Evolutionary conservation across 805 yeast genomes (phyloP), one percentile per base, ranked within the genome.

Genomic region (Cyberlindnera mississippiensis): DNA sequence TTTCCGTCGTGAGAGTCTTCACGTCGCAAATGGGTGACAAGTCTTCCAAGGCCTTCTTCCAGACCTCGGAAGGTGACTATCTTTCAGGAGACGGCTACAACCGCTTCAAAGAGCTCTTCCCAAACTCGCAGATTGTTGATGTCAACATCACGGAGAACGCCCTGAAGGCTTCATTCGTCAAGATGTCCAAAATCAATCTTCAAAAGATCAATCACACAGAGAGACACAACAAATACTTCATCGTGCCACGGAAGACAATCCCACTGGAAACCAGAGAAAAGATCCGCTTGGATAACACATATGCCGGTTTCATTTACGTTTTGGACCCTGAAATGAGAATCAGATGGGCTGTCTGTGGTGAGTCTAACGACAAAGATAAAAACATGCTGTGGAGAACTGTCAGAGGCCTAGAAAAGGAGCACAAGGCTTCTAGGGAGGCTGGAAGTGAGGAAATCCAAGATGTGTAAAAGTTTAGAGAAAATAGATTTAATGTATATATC

Each of bases 271-370:
- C 77, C 6, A 76, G 85, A 51, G 79, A 80, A 40, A 61, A 73
- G 19, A 62, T 91, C 28, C 66, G 75, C 37, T 76, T 89, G 51
- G 81, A 80, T 41, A 91, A 91, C 58, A 73, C 77, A 17, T 85
- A 83, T 52, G 78, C 95, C 2, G 98, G 98, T 0, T 89, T 86
- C 57, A 68, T 89, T 10, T 83, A 88, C 50, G 67, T 91, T 4
- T 73, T 93, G 28, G 99, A 93, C 57, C 69, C 69, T 13, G 68
- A 78, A 12, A 82, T 83, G 38, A 81, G 75, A 53, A 82, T 93
- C 40, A 71, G 98, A 52, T 91, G 98, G 98, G 89, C 88, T 18
- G 85, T 88, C 4, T 78, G 95, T 52, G 99, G 98, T 2, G 76
- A 73, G 30, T 83, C 96, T 2, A 71, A 72, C 13, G 78, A 73